phyloP scores from a whole-genome alignment of 2,329 filamentous ascomycete genomes.

The Apiospora saccharicola region DNA sequence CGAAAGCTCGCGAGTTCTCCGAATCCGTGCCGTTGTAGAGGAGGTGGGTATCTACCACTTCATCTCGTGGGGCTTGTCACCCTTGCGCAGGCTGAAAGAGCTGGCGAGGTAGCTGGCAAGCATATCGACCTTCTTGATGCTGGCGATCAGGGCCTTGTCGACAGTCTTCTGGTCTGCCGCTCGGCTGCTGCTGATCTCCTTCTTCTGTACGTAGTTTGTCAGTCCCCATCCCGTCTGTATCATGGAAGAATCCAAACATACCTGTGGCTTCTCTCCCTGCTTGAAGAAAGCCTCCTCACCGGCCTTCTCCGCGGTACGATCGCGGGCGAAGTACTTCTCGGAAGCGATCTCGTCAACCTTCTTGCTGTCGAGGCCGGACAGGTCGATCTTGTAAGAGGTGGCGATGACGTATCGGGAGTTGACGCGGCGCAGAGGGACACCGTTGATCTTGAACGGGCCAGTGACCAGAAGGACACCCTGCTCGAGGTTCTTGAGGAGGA shows the following conservation, averaged over 20 bases:
- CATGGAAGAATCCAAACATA: constrained; percentile 55
- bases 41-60: constrained; percentile 77
- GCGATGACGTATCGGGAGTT: constrained; percentile 95
- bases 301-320: constrained; percentile 95
- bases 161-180: constrained; percentile 98
- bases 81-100: constrained; percentile 98
- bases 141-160: constrained; percentile 93
- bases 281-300: constrained; percentile 99
- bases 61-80: constrained; percentile 99
- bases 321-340: constrained; percentile 93
- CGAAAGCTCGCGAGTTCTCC: constrained; percentile 11
- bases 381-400: constrained; percentile 84
- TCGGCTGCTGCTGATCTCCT: constrained; percentile 89
- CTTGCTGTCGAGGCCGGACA: constrained; percentile 85
- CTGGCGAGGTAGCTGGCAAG: constrained; percentile 92
- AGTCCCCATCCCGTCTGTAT: constrained; percentile 38
- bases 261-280: constrained; percentile 97
- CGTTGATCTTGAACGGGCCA: constrained; percentile 99
- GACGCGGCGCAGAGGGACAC: constrained; percentile 93
- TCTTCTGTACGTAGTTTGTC: constrained; percentile 75
- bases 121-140: constrained; percentile 98
- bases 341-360: constrained; percentile 83
- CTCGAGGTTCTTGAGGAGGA: constrained; percentile 96
- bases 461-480: constrained; percentile 99
- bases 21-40: constrained; percentile 17